Conservation (phyloP, 768 basidiomycete genomes). For the Rhodotorula kratochvilovae region DNA sequence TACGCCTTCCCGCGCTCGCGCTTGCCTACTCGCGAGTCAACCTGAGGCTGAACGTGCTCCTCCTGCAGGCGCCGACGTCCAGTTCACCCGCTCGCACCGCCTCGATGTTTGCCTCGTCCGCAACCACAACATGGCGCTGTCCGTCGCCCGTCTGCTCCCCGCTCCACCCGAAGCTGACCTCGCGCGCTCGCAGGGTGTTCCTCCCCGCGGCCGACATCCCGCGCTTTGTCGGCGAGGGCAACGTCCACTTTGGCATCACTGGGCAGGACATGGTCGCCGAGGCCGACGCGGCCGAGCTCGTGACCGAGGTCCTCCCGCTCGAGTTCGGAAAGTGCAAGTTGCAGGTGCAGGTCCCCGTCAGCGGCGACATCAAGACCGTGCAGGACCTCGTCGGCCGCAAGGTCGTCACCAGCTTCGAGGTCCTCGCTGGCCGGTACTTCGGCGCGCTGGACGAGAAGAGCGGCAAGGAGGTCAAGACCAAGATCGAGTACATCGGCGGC, state of each 20-base stretch:
- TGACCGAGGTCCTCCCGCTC: conserved; percentile 74
- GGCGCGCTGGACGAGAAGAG: conserved; percentile 59
- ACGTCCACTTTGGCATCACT: conserved; percentile 93
- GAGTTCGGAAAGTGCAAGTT: conserved; percentile 87
- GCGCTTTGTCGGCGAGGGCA: conserved; percentile 95
- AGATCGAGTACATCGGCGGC: conserved; percentile 91
- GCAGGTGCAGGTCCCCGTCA: conserved; percentile 79
- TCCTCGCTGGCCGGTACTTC: conserved; percentile 78
- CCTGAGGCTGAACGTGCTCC: conserved; percentile 1
- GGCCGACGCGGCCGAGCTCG: conserved; percentile 68
- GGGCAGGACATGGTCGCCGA: conserved; percentile 97
- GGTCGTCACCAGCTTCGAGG: conserved; percentile 90
- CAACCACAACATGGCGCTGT: conserved; percentile 93
- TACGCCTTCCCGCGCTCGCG: conserved; percentile 42
- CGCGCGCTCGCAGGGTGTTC: conserved; percentile 64
- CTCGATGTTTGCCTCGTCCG: conserved; percentile 89
- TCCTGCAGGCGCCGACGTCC: conserved; percentile 78
- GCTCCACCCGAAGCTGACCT: not conserved
- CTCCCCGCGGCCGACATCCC: conserved; percentile 95
- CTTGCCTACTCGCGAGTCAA: not conserved
- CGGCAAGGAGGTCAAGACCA: conserved; percentile 58
- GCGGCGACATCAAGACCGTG: conserved; percentile 61
- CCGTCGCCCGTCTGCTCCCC: not conserved
- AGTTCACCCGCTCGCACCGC: conserved; percentile 79
- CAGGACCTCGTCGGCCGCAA: conserved; percentile 84